phyloP scores from a whole-genome alignment of 2,329 filamentous ascomycete genomes.

The Hymenoscyphus fraxineus region DNA sequence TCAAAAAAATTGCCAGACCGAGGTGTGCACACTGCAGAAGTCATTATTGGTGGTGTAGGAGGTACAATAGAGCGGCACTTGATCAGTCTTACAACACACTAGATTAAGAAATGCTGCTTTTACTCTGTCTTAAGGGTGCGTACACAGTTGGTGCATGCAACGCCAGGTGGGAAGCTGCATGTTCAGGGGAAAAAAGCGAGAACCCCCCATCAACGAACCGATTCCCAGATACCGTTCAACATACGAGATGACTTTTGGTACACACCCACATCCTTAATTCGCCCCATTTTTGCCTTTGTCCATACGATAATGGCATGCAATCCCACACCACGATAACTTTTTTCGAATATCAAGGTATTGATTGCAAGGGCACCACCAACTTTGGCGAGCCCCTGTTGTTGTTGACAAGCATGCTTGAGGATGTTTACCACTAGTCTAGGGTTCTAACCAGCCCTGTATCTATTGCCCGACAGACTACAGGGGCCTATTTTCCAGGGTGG shows the following conservation, averaged over 20 bases:
- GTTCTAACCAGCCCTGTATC: background rate
- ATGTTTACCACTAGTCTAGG: background rate
- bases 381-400: background rate
- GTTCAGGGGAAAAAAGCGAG: background rate
- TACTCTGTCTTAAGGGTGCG: background rate
- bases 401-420: background rate
- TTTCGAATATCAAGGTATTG: background rate
- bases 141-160: background rate
- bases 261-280: background rate
- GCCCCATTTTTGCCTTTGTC: background rate
- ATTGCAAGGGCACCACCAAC: background rate
- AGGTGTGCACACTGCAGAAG: background rate
- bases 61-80: background rate
- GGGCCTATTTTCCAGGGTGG: background rate
- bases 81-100: background rate
- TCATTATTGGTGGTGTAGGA: background rate
- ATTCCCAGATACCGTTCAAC: background rate
- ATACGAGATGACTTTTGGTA: background rate
- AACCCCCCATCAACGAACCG: background rate
- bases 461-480: background rate
- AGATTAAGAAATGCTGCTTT: background rate
- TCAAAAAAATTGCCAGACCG: background rate
- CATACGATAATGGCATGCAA: too few relatives aligned
- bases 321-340: background rate
- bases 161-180: background rate